These are phyloP conservation scores for Marchantia polymorpha DNA, from an alignment of 225 moss, liverwort and hornwort species.

Conservation along the genomic window DNA sequence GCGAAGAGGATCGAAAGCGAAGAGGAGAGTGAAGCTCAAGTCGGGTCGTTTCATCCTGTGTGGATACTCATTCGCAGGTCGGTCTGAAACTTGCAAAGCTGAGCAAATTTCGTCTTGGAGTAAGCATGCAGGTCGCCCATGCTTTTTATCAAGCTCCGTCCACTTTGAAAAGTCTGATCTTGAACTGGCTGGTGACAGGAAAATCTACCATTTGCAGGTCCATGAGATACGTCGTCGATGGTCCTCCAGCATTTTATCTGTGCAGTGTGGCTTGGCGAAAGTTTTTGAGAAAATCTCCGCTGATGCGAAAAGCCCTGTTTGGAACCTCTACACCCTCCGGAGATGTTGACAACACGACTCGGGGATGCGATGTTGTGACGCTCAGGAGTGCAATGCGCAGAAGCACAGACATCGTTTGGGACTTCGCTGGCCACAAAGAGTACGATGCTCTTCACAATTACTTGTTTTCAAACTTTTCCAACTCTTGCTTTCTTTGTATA, in stretches of 20 bases:
- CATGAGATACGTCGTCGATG: not conserved
- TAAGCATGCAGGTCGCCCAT: not conserved
- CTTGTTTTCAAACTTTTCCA: slow-evolving; percentile 1
- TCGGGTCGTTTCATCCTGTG: not conserved
- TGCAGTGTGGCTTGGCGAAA: not conserved
- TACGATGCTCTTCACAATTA: not conserved
- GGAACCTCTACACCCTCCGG: not conserved
- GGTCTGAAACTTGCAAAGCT: not conserved
- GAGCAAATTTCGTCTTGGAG: not conserved
- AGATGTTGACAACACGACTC: not conserved
- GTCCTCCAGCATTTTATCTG: not conserved
- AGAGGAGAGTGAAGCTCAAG: not conserved
- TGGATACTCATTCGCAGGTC: slow-evolving; percentile 6
- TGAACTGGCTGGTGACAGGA: slow-evolving; percentile 1
- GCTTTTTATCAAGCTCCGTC: not conserved
- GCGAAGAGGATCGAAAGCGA: not conserved
- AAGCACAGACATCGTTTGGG: not conserved
- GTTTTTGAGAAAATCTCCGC: not conserved
- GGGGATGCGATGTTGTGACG: not conserved
- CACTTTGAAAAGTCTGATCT: no score
- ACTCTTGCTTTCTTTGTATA: not conserved
- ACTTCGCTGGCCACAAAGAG: slow-evolving; percentile 4
- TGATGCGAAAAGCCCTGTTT: not conserved
- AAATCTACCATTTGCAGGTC: not conserved
- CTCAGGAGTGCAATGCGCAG: not conserved